Conservation (phyloP, 371 early-diverging fungal genomes). For the Lichtheimia ramosa region DNA sequence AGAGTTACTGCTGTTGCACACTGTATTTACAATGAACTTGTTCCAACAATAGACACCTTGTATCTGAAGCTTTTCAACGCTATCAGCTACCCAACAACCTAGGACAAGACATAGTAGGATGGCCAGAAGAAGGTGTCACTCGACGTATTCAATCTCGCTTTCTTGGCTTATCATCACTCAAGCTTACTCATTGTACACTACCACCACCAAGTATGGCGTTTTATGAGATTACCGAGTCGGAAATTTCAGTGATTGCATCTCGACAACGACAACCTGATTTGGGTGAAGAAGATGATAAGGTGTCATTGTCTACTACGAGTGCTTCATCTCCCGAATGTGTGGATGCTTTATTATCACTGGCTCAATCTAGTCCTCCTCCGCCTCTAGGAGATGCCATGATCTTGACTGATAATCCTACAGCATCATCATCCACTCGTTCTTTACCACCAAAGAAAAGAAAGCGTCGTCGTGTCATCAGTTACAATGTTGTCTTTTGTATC, state of each 20-base stretch:
- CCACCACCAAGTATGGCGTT: slow-evolving; percentile 24
- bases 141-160: slow-evolving; percentile 30
- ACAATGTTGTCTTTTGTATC: slow-evolving; percentile 29
- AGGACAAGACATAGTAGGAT: slow-evolving; percentile 11
- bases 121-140: slow-evolving; percentile 21
- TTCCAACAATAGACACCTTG: slow-evolving; percentile 8
- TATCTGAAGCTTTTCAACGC: slow-evolving; percentile 26
- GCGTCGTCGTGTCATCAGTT: slow-evolving; percentile 27
- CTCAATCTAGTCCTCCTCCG: not conserved
- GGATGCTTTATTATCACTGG: slow-evolving; percentile 10
- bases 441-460: slow-evolving; percentile 46
- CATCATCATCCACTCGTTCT: slow-evolving; percentile 3
- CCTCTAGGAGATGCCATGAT: not conserved
- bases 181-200: slow-evolving; percentile 16
- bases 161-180: slow-evolving; percentile 31
- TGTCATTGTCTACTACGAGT: not conserved
- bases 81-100: slow-evolving; percentile 17
- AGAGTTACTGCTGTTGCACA: not conserved
- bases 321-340: slow-evolving; percentile 8
- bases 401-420: not conserved
- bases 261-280: slow-evolving; percentile 3
- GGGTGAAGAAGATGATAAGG: not conserved
- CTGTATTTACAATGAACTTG: not conserved
- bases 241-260: slow-evolving; percentile 38
- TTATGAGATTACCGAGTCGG: slow-evolving; percentile 46